A percentile compares a stretch with the other conserved stretches of the same genome.
These are phyloP conservation scores for Camelina laxa DNA, from an alignment of 345 rosid species.

Conservation along the genomic window DNA sequence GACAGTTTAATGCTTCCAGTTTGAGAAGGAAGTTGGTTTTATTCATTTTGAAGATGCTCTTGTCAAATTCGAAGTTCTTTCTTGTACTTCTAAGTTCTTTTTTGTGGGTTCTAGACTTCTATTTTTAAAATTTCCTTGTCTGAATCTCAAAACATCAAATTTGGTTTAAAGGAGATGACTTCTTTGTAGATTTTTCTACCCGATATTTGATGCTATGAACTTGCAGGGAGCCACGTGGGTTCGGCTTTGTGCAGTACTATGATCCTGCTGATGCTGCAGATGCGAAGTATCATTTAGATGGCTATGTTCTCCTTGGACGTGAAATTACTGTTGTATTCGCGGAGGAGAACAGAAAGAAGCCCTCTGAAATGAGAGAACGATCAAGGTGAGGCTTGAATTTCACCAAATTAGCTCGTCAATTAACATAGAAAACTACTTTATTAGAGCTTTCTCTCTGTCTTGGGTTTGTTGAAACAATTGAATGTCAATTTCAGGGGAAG, in stretches of 20 bases:
- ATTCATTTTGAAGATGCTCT: slow-evolving; percentile 65
- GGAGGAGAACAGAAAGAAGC: slow-evolving; percentile 90
- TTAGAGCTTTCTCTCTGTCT: not conserved
- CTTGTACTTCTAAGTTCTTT: not conserved
- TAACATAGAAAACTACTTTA: not conserved
- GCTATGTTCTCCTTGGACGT: slow-evolving; percentile 75
- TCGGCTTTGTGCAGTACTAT: slow-evolving; percentile 85
- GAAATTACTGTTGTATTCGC: slow-evolving; percentile 86
- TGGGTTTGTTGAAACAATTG: slow-evolving; percentile 3
- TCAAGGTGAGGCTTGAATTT: slow-evolving; percentile 47
- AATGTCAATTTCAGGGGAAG: slow-evolving; percentile 45
- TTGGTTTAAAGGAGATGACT: not conserved
- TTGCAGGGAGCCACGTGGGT: slow-evolving; percentile 87
- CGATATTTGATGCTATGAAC: not conserved
- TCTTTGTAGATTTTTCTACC: slow-evolving; percentile 38
- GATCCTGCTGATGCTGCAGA: slow-evolving; percentile 92
- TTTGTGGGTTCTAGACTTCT: not conserved
- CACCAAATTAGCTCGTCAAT: not conserved
- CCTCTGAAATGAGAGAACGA: slow-evolving; percentile 84
- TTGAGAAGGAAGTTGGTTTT: slow-evolving; percentile 57
- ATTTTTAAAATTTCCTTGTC: not conserved
- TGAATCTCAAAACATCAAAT: not conserved
- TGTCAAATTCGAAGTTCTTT: slow-evolving; percentile 50
- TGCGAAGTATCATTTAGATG: slow-evolving; percentile 87
- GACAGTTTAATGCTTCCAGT: slow-evolving; percentile 54